Evolutionary conservation across 1,284 basidiomycete genomes (phyloP).

Genomic region (Termitomyces sp.): DNA sequence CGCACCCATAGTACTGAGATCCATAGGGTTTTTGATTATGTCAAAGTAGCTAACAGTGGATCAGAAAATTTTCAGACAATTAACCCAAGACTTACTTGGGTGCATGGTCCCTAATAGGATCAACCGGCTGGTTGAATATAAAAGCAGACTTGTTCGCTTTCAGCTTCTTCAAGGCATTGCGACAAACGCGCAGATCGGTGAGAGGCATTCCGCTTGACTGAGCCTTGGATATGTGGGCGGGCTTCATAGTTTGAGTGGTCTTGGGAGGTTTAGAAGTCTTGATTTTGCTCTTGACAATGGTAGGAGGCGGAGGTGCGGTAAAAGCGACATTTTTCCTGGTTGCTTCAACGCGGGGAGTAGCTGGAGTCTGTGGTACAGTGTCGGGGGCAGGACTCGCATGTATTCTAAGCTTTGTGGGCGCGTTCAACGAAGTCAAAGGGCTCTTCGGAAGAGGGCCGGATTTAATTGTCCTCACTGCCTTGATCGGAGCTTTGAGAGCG

Average conservation of each 20-base stretch:
- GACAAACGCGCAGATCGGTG: constrained; percentile 77
- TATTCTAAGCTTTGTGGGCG: constrained; percentile 53
- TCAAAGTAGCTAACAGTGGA: constrained; percentile 70
- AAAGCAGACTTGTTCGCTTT: constrained; percentile 64
- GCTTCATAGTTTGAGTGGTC: constrained; percentile 33
- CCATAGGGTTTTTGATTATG: constrained; percentile 92
- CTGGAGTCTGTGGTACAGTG: constrained; percentile 22
- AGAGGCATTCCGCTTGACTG: constrained; percentile 80
- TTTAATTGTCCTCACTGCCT: constrained; percentile 41
- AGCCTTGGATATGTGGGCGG: constrained; percentile 57
- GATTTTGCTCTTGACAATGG: constrained; percentile 31
- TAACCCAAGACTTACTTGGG: constrained; percentile 56
- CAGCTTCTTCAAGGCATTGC: constrained; percentile 81
- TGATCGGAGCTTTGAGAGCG: constrained; percentile 43
- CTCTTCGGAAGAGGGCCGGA: constrained; percentile 37
- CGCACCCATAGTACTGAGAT: constrained; percentile 83
- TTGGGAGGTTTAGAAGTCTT: constrained; percentile 16
- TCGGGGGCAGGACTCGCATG: constrained; percentile 28
- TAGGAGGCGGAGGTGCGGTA: constrained; percentile 30
- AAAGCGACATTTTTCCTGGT: constrained; percentile 29
- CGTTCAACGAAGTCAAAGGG: constrained; percentile 38
- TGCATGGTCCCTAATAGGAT: constrained; percentile 81
- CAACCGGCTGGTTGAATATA: constrained; percentile 85
- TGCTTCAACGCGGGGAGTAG: constrained; percentile 23
- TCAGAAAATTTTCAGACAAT: not conserved